Evolutionary conservation across 371 early-diverging fungal genomes (phyloP).

Genomic region (Parasitella parasitica): DNA sequence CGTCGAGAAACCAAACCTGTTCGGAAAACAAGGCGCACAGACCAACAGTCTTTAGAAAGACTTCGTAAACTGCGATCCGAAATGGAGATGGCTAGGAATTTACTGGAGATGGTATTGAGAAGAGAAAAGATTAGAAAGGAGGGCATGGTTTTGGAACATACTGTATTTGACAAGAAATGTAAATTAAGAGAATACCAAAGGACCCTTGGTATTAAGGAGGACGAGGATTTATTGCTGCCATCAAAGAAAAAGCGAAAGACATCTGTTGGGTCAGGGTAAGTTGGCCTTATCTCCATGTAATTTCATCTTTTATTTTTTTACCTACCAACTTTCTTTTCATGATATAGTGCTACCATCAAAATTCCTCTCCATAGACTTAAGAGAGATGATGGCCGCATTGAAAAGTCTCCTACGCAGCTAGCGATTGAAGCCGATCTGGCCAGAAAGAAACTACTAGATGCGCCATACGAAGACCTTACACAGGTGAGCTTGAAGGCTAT

Average conservation of each 20-base stretch:
- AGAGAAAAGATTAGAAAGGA: conserved; percentile 79
- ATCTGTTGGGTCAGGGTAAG: conserved; percentile 36
- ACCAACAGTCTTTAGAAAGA: conserved; percentile 82
- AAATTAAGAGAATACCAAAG: conserved; percentile 56
- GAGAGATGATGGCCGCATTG: conserved; percentile 32
- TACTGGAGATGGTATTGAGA: conserved; percentile 80
- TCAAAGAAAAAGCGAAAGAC: conserved; percentile 41
- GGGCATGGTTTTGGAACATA: conserved; percentile 64
- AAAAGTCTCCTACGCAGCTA: conserved; percentile 42
- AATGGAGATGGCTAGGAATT: conserved; percentile 70
- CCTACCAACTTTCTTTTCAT: background rate
- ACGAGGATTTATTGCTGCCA: conserved; percentile 42
- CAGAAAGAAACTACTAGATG: conserved; percentile 51
- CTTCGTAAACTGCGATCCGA: conserved; percentile 81
- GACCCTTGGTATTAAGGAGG: conserved; percentile 55
- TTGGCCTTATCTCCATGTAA: background rate
- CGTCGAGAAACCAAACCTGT: conserved; percentile 86
- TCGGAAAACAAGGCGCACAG: conserved; percentile 90
- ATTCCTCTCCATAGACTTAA: conserved; percentile 53
- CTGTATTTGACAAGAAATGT: conserved; percentile 57
- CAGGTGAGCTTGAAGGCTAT: conserved; percentile 43
- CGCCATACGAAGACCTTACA: conserved; percentile 58
- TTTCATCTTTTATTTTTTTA: background rate
- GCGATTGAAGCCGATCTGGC: conserved; percentile 55
- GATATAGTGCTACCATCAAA: conserved; percentile 51